Conservation (phyloP, 257 asterid genomes). For the Echites panduratus region DNA sequence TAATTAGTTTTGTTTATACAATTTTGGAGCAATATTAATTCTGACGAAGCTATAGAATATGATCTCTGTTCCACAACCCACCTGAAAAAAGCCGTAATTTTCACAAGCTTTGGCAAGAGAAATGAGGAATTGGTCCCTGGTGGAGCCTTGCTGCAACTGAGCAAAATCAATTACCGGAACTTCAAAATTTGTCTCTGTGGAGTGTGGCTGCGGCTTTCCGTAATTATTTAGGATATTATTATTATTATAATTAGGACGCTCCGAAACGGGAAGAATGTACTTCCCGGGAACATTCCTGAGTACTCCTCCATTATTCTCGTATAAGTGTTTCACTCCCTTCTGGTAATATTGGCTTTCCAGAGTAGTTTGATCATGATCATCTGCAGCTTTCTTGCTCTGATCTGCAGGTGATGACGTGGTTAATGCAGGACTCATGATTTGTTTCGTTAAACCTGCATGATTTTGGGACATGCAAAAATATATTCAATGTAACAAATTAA, state of each 20-base stretch:
- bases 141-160: slow-evolving; percentile 51
- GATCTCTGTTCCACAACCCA: slow-evolving; percentile 3
- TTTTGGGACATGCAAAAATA: too few relatives aligned
- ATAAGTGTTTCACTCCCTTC: slow-evolving; percentile 70
- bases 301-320: slow-evolving; percentile 56
- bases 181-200: slow-evolving; percentile 19
- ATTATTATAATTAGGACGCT: too few relatives aligned
- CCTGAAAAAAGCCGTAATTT: slow-evolving; percentile 86
- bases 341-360: slow-evolving; percentile 29
- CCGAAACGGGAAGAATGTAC: slow-evolving; percentile 59
- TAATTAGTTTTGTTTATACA: background rate
- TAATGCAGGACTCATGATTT: slow-evolving; percentile 62
- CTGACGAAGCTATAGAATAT: too few relatives aligned
- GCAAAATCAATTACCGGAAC: slow-evolving; percentile 79
- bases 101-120: slow-evolving; percentile 64
- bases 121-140: slow-evolving; percentile 41
- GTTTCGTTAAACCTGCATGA: too few relatives aligned
- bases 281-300: slow-evolving; percentile 55
- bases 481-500: too few relatives aligned
- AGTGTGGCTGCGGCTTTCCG: background rate
- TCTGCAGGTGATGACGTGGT: too few relatives aligned
- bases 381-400: too few relatives aligned
- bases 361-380: too few relatives aligned
- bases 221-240: background rate
- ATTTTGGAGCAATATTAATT: too few relatives aligned